A percentile compares a stretch with the other conserved stretches of the same genome.
phyloP scores from a whole-genome alignment of 2,329 filamentous ascomycete genomes.

The Xylaria sp. region DNA sequence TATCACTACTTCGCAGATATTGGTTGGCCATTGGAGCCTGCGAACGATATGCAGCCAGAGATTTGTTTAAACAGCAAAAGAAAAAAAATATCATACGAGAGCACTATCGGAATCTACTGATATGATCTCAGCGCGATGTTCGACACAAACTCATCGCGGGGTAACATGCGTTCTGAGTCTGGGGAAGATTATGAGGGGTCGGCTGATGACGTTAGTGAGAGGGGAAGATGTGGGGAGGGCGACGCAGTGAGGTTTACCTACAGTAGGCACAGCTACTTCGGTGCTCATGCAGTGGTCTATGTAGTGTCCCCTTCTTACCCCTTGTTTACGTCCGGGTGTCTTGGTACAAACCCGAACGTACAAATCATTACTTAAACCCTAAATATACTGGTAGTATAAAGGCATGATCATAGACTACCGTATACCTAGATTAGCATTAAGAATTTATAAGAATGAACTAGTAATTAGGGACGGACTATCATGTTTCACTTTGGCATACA shows the following conservation, averaged over 20 bases:
- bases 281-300: no score
- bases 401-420: no score
- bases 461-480: no score
- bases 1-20: not conserved
- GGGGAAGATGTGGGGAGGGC: constrained; percentile 8
- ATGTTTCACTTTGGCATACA: no score
- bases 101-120: not conserved
- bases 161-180: not conserved
- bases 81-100: not conserved
- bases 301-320: no score
- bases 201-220: not conserved
- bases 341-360: not conserved
- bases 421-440: no score
- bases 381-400: not conserved
- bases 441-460: no score
- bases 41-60: not conserved
- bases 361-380: not conserved
- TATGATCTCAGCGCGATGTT: not conserved
- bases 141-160: constrained; percentile 1
- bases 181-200: not conserved
- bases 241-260: constrained; percentile 1
- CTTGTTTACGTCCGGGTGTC: no score
- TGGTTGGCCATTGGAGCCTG: not conserved
- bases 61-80: not conserved
- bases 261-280: no score